Percentiles rank a stretch among this genome's conserved stretches.
phyloP scores from a whole-genome alignment of 176 grass and related monocot species.

The Carex parvula region DNA sequence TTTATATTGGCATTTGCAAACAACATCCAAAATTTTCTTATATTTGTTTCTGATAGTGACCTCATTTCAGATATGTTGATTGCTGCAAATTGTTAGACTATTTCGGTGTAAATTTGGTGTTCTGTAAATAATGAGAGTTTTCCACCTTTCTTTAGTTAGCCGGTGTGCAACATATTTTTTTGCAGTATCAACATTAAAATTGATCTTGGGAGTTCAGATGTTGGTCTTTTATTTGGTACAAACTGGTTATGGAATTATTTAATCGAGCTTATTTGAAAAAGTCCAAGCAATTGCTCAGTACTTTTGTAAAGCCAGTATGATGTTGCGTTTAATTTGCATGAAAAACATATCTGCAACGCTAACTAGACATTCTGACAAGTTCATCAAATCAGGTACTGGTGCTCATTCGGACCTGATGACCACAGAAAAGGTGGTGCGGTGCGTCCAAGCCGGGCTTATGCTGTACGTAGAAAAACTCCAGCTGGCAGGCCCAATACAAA shows the following conservation, averaged over 20 bases:
- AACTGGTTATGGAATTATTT: not conserved
- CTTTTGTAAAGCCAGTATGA: not conserved
- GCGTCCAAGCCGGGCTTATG: conserved; percentile 66
- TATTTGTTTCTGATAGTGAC: not conserved
- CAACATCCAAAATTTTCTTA: not conserved
- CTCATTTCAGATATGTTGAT: not conserved
- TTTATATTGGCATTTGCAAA: not conserved
- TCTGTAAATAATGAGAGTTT: not conserved
- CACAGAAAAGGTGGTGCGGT: conserved; percentile 69
- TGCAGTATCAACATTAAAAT: not conserved
- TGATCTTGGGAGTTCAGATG: not conserved
- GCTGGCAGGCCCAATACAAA: conserved; percentile 94
- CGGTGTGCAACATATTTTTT: no score
- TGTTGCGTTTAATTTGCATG: not conserved
- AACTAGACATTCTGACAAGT: not conserved
- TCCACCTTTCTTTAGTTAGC: not conserved
- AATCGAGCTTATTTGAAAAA: not conserved
- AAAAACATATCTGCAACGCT: not conserved
- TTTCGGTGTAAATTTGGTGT: not conserved
- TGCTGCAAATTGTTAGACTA: not conserved
- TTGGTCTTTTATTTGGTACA: not conserved
- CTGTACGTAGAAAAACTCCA: conserved; percentile 69
- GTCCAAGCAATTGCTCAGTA: not conserved
- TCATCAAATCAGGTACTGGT: conserved; percentile 70
- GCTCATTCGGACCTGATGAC: conserved; percentile 96